Evolutionary conservation across 192 early-diverging fungal species (phyloP), one percentile per base, ranked within the genome.

Genomic region (Backusella australiensis): DNA sequence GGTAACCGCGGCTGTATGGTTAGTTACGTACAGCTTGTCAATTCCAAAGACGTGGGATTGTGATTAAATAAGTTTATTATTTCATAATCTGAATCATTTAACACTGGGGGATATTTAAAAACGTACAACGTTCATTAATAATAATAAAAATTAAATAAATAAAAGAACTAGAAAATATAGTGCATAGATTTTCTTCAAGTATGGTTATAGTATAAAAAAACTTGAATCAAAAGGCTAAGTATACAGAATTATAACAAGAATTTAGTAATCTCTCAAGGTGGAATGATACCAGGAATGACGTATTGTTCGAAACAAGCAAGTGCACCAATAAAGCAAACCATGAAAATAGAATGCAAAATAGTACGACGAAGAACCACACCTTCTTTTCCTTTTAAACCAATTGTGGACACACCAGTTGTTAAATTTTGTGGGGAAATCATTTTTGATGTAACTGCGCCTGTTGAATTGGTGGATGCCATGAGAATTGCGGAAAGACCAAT

Each of bases 381-480:
- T 77, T 83, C 82, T 46, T 80, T 52, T 21, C 82, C 82, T 19
- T 38, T 72, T 19, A 83, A 38, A 29, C 82, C 82, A 69, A 83
- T 83, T 17, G 82, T 83, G 8, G 75, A 74, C 2, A 83, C 82
- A 56, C 82, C 82, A 0, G 82, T 83, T 36, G 78, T 83, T n/a
- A 83, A 69, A 15, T 83, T 83, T 68, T 83, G 82, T 34, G 82
- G 82, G 7, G 77, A 79, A 34, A 83, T 83, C 82, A 83, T 83
- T 44, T 83, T 83, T 8, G 74, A 76, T 8, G 71, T 74, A 49
- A 83, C 72, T 12, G 78, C 82, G 12, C 82, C 82, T 26, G 71
- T 41, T 6, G 78, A 80, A 38, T 83, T 83, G n/a, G 82, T 78
- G 21, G 75, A 63, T 23, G 82, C 82, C 82, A 83, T 83, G n/a